phyloP scores from a whole-genome alignment of 2,329 filamentous ascomycete species.

The Lachnellula cervina region DNA sequence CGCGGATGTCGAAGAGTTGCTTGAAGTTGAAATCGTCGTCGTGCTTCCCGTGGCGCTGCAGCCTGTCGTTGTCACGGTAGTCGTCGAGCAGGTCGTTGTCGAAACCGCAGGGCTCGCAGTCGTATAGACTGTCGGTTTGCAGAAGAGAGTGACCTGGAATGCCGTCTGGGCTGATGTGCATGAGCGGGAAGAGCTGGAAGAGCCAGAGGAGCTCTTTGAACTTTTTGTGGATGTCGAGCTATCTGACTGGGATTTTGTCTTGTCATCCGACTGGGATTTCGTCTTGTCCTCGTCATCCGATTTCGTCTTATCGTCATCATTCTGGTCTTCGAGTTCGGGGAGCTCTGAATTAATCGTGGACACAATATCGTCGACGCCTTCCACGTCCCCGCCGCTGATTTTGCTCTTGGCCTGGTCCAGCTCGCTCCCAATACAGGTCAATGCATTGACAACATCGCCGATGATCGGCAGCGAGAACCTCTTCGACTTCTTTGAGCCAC shows the following conservation, averaged over 20 bases:
- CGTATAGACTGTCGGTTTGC: not conserved
- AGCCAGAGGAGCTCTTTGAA: not conserved
- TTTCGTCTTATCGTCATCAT: not conserved
- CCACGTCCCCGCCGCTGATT: not conserved
- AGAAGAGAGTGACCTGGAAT: not conserved
- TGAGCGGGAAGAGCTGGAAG: too few species aligned
- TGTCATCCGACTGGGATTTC: too few species aligned
- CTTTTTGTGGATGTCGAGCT: not conserved
- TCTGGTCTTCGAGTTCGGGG: not conserved
- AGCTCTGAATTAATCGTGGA: not conserved
- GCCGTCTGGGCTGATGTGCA: not conserved
- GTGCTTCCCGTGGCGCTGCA: not conserved
- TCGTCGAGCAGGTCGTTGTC: not conserved
- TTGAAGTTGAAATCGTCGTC: not conserved
- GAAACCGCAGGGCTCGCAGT: not conserved
- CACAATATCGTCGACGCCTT: not conserved
- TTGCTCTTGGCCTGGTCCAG: not conserved
- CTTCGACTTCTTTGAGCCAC: not conserved
- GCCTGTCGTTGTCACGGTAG: not conserved
- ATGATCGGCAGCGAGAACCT: not conserved
- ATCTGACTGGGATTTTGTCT: not conserved
- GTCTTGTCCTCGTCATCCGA: too few species aligned
- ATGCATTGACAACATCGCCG: not conserved
- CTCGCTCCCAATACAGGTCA: not conserved
- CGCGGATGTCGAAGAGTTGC: not conserved